Conservation (phyloP, 257 asterid genomes). For the Lycium barbarum region DNA sequence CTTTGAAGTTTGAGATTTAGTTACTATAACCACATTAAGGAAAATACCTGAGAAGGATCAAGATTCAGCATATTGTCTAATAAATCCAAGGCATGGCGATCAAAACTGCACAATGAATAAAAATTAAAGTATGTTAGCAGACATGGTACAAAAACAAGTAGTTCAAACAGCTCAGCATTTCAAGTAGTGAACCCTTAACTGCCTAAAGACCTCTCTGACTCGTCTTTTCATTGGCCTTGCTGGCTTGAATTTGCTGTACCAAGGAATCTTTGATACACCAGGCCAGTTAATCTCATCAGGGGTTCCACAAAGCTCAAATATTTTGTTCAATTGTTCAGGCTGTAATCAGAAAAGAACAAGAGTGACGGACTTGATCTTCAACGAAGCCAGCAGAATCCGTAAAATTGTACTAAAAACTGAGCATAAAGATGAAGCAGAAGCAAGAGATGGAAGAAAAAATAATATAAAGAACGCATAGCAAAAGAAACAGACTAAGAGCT, state of each 20-base stretch:
- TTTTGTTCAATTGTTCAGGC: constrained; percentile 94
- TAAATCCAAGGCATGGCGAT: constrained; percentile 86
- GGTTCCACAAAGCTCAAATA: constrained; percentile 95
- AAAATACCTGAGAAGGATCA: constrained; percentile 93
- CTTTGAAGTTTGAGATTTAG: not conserved
- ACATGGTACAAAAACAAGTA: not conserved
- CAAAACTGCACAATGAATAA: constrained; percentile 63
- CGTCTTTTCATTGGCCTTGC: constrained; percentile 84
- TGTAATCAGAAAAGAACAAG: constrained; percentile 37
- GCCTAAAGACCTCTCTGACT: constrained; percentile 80
- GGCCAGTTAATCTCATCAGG: constrained; percentile 98
- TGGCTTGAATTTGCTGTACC: constrained; percentile 97
- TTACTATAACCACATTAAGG: not conserved
- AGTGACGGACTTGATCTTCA: constrained; percentile 20
- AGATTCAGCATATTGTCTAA: constrained; percentile 92
- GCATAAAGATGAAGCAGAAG: not conserved
- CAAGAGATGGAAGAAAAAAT: not conserved
- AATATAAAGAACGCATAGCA: not conserved
- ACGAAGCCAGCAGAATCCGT: not conserved
- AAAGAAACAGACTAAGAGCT: constrained; percentile 3
- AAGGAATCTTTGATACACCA: constrained; percentile 93
- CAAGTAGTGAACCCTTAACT: constrained; percentile 60
- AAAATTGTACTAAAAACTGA: not conserved
- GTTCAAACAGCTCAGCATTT: constrained; percentile 14
- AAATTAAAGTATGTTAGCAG: constrained; percentile 6